Evolutionary conservation across 257 asterid species (phyloP).

Genomic region (Lavandula angustifolia): DNA sequence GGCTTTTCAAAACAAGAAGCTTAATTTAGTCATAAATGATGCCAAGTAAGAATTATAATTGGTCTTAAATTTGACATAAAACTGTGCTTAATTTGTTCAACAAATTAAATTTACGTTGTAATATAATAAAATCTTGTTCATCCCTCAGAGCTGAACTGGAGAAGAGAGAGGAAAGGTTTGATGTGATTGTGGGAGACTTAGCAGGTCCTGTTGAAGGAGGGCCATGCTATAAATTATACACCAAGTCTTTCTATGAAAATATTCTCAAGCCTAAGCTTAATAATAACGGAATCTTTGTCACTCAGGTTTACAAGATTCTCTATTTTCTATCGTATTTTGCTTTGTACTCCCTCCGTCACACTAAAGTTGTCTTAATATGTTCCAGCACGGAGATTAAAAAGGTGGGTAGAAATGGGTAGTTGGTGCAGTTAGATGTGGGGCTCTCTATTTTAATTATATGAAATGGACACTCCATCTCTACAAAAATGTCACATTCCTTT

Average conservation of each 20-base stretch:
- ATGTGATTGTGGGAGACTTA: slow-evolving; percentile 84
- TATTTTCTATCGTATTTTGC: neutral
- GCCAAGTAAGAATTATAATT: slow-evolving; percentile 69
- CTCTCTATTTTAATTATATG: no score
- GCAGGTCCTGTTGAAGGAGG: slow-evolving; percentile 99
- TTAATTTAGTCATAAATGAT: slow-evolving; percentile 78
- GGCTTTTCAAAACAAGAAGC: slow-evolving; percentile 72
- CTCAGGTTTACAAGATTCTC: slow-evolving; percentile 56
- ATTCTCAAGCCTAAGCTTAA: slow-evolving; percentile 83
- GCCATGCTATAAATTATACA: slow-evolving; percentile 87
- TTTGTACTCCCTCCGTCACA: no score
- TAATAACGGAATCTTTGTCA: slow-evolving; percentile 72
- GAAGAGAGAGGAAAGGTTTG: slow-evolving; percentile 68
- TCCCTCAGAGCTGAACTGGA: slow-evolving; percentile 69
- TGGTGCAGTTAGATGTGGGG: no score
- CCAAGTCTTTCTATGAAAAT: slow-evolving; percentile 76
- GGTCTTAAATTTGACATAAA: no score
- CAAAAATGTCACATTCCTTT: no score
- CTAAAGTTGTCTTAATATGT: no score
- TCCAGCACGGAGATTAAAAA: no score
- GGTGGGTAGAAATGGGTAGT: no score
- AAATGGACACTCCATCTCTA: no score
- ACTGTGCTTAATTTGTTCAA: no score
- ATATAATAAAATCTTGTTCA: no score
- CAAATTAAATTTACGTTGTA: no score